Evolutionary conservation across 768 basidiomycete species (phyloP).

Genomic region (Suillus occidentalis): DNA sequence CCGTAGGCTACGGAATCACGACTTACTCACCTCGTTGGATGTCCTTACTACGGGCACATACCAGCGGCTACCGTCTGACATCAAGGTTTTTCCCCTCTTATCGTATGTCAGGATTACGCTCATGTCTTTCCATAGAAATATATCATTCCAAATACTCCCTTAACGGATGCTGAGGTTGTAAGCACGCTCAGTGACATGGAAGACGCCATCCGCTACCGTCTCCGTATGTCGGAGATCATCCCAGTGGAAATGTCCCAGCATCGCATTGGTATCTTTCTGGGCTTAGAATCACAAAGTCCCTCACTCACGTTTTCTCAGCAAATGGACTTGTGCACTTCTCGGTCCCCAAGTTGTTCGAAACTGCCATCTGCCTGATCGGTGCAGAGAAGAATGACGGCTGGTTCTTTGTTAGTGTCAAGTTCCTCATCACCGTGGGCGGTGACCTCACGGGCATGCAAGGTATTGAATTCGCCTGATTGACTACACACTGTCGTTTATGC

Average conservation of each 20-base stretch:
- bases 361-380: constrained; percentile 72
- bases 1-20: constrained; percentile 84
- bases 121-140: constrained; percentile 53
- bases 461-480: constrained; percentile 20
- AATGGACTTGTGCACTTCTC: constrained; percentile 81
- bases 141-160: constrained; percentile 60
- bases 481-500: not conserved
- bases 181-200: constrained; percentile 73
- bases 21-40: constrained; percentile 87
- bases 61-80: constrained; percentile 71
- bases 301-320: constrained; percentile 39
- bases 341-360: constrained; percentile 70
- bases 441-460: constrained; percentile 75
- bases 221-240: constrained; percentile 76
- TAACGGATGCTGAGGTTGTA: constrained; percentile 66
- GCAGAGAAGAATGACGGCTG: constrained; percentile 71
- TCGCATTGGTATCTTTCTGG: constrained; percentile 52
- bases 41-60: constrained; percentile 89
- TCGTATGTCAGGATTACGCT: constrained; percentile 19
- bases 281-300: constrained; percentile 13
- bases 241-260: constrained; percentile 80
- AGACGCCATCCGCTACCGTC: constrained; percentile 72
- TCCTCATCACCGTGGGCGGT: constrained; percentile 70
- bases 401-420: constrained; percentile 83
- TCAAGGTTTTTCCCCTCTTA: constrained; percentile 56